Evolutionary conservation across 1,139 yeast genomes (phyloP).

Genomic region (Sugiyamaella neomexicana): DNA sequence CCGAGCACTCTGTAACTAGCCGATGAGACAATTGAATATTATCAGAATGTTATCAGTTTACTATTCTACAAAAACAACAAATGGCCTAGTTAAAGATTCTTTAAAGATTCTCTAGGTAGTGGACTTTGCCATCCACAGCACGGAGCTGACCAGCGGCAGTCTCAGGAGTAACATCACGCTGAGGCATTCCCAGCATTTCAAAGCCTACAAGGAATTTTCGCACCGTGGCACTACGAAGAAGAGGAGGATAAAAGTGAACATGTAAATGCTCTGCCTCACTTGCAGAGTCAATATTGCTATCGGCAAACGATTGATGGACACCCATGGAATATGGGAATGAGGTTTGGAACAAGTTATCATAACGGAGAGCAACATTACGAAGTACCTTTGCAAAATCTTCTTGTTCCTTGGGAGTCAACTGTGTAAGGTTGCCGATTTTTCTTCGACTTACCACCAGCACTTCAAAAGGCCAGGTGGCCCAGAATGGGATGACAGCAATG

Average conservation of each 20-base stretch:
- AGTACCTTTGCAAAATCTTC: constrained; percentile 58
- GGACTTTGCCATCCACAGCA: constrained; percentile 27
- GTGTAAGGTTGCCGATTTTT: constrained; percentile 54
- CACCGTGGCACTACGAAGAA: constrained; percentile 71
- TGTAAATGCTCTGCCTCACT: constrained; percentile 61
- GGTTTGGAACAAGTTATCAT: constrained; percentile 69
- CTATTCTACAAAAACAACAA: neutral
- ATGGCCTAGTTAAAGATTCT: too few species aligned
- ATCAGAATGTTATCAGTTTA: too few species aligned
- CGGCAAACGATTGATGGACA: constrained; percentile 53
- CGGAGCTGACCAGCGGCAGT: constrained; percentile 54
- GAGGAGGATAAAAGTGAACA: constrained; percentile 78
- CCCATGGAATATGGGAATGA: constrained; percentile 84
- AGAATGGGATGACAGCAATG: constrained; percentile 72
- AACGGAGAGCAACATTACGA: constrained; percentile 58
- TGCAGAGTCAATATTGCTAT: constrained; percentile 30
- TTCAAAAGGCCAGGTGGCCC: constrained; percentile 87
- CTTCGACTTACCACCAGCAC: constrained; percentile 59
- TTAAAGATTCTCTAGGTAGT: constrained; percentile 19
- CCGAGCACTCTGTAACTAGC: too few species aligned
- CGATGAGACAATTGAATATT: too few species aligned
- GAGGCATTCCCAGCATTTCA: constrained; percentile 78
- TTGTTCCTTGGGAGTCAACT: constrained; percentile 52
- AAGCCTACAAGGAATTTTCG: constrained; percentile 76
- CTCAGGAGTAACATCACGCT: constrained; percentile 75